phyloP scores from a whole-genome alignment of 176 grass and related monocot genomes.

The Leersia perrieri region DNA sequence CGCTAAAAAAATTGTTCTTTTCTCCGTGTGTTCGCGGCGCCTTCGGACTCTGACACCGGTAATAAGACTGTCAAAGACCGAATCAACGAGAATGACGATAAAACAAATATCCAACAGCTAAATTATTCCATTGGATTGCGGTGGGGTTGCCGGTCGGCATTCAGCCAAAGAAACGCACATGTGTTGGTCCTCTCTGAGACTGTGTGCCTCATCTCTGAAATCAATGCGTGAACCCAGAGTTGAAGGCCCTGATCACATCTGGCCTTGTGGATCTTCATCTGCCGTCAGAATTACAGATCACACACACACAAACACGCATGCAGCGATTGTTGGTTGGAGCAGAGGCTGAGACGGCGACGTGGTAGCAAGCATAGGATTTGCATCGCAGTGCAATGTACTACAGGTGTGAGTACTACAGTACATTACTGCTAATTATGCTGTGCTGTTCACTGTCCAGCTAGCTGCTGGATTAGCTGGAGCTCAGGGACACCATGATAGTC shows the following conservation, averaged over 20 bases:
- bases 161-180: constrained; percentile 1
- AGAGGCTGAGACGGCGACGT: not conserved
- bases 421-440: not conserved
- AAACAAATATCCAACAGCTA: not conserved
- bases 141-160: not conserved
- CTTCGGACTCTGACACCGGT: not conserved
- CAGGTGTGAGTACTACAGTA: not conserved
- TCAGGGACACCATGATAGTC: constrained; percentile 17
- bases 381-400: not conserved
- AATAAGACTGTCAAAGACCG: not conserved
- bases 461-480: constrained; percentile 15
- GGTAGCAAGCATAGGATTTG: not conserved
- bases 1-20: not conserved
- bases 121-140: not conserved
- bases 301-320: not conserved
- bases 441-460: too few relatives aligned
- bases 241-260: not conserved
- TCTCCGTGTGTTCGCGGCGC: not conserved
- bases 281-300: not conserved
- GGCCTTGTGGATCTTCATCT: too few relatives aligned
- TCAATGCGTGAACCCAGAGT: not conserved
- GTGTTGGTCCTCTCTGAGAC: not conserved
- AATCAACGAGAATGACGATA: not conserved
- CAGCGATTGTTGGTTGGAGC: not conserved
- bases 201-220: not conserved